Conservation (phyloP, 148 eudicot genomes). For the Fagopyrum homotropicum region DNA sequence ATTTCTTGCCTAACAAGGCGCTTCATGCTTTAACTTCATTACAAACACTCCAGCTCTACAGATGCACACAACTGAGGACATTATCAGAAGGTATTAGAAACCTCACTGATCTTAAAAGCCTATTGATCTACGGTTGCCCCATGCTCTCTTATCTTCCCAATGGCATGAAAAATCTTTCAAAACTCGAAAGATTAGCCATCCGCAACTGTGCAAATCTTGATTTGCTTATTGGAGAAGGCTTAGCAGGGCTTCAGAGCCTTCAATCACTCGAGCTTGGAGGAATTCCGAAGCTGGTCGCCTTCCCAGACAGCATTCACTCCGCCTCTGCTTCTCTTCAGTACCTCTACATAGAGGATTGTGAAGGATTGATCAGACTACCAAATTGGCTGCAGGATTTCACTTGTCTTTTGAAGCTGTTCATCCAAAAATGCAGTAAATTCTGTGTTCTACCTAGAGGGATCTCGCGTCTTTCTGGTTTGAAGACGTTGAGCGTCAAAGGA, state of each 20-base stretch:
- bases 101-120: conserved; percentile 8
- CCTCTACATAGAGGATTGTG: conserved; percentile 7
- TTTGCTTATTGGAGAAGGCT: not conserved
- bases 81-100: conserved; percentile 2
- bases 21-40: conserved; percentile 5
- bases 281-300: not conserved
- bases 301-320: not conserved
- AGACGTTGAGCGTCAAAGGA: not conserved
- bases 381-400: conserved; percentile 6
- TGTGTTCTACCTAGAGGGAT: conserved; percentile 8
- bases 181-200: conserved; percentile 8
- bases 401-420: conserved; percentile 4
- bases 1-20: conserved; percentile 9
- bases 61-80: conserved; percentile 4
- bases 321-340: conserved; percentile 9
- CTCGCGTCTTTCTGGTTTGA: not conserved
- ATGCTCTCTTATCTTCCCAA: not conserved
- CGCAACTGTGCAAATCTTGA: conserved; percentile 8
- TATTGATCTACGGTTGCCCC: conserved; percentile 8
- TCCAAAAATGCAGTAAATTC: not conserved
- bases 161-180: not conserved
- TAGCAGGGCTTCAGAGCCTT: not conserved
- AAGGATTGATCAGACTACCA: not conserved
- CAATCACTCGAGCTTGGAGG: conserved; percentile 1
- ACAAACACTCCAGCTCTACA: conserved; percentile 4